These are phyloP conservation scores for Colletotrichum sojae DNA, from an alignment of 2,329 filamentous ascomycete genomes.

Conservation along the genomic window DNA sequence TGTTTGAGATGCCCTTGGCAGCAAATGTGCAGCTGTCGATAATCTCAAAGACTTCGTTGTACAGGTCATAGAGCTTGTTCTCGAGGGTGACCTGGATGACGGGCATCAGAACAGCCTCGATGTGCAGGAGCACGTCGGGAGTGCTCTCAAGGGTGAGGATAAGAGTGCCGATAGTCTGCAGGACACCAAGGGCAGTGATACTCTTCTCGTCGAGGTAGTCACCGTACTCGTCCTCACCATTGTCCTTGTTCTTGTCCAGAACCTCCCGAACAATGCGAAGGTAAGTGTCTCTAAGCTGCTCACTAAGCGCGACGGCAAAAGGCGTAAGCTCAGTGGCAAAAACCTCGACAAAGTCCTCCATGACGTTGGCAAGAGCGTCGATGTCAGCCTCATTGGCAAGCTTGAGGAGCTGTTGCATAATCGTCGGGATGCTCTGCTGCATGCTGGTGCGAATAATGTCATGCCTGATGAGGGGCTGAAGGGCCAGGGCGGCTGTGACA, in stretches of 20 bases:
- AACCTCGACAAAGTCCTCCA: slow-evolving; percentile 99
- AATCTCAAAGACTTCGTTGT: slow-evolving; percentile 99
- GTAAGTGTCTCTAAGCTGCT: slow-evolving; percentile 96
- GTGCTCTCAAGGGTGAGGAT: slow-evolving; percentile 98
- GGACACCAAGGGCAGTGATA: slow-evolving; percentile 93
- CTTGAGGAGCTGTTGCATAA: slow-evolving; percentile 99
- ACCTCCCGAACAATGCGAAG: slow-evolving; percentile 93
- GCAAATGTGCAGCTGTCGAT: slow-evolving; percentile 99
- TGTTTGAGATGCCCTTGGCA: slow-evolving; percentile 93
- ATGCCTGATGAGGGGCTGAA: slow-evolving; percentile 96
- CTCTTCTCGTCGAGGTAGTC: slow-evolving; percentile 99
- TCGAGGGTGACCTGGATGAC: slow-evolving; percentile 96
- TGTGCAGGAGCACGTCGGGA: slow-evolving; percentile 92
- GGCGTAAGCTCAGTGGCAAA: slow-evolving; percentile 97
- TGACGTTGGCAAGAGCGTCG: slow-evolving; percentile 96
- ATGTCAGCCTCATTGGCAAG: slow-evolving; percentile 98
- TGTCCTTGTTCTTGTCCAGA: slow-evolving; percentile 84
- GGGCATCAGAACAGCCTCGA: slow-evolving; percentile 96
- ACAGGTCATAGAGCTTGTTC: slow-evolving; percentile 97
- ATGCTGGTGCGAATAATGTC: slow-evolving; percentile 94
- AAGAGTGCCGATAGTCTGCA: slow-evolving; percentile 97
- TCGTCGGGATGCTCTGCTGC: slow-evolving; percentile 98
- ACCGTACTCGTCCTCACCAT: slow-evolving; percentile 84
- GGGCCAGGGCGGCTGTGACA: slow-evolving; percentile 91
- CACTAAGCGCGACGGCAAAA: slow-evolving; percentile 94